Evolutionary conservation across 1,284 basidiomycete species (phyloP), one percentile per base, ranked within the genome.

Genomic region (Ceratorhiza oryzae-sativae): DNA sequence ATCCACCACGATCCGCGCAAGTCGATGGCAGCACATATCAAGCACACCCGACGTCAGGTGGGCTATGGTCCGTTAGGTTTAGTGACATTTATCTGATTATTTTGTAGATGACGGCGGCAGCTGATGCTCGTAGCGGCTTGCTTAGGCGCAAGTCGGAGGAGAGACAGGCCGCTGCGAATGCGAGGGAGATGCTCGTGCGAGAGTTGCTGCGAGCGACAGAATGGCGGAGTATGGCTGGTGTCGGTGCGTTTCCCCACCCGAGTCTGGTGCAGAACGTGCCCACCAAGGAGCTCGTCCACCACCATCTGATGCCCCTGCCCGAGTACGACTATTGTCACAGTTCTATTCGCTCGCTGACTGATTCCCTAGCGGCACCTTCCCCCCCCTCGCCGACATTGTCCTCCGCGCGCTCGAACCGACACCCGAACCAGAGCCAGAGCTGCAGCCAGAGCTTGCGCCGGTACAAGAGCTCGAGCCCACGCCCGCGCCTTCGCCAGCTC

Each of bases 191-290:
- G 23, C 51, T 41, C 8, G 41, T 68, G 10, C 49, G 63, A 20
- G 63, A 68, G 51, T 32, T 68, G 23, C 15, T 68, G 34, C 12
- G 63, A 12, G 63, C 27, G n/a, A 55, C 63, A n/a, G 63, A 68
- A n/a, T 68, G 49, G 63, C 18, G 51, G 39, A n/a, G 18, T 30
- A 68, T 45, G 23, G 39, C 53, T 20, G 65, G 65, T 9, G 53
- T 58, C 27, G 53, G 65, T 6, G 65, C 51, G 2, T 70, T 70
- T 36, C 65, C 65, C 13, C 39, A 60, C 9, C 41, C 42, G 3
- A 42, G 42, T 18, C 65, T 25, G 10, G 48, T 41, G 25, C 51
- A 58, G 65, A 39, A 46, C 10, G 41, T 70, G 20, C 53, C 65
- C n/a, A 18, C 39, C 1, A 42, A 23, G 23, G 65, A 70, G 30